These are phyloP conservation scores for Hypomontagnella monticulosa DNA, from an alignment of 495 filamentous ascomycete species.

Conservation along the genomic window DNA sequence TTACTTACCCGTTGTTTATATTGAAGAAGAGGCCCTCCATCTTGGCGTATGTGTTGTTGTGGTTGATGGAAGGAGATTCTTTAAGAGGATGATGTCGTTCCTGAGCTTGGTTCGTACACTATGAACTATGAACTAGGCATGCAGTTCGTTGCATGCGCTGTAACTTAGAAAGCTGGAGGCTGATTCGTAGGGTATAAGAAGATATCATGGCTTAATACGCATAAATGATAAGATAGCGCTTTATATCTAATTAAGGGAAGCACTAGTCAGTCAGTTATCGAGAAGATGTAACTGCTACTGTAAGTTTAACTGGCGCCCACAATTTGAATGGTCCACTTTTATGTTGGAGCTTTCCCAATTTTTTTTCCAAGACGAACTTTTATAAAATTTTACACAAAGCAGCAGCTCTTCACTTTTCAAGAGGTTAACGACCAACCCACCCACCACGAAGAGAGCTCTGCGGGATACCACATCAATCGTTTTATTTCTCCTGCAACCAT, in stretches of 20 bases:
- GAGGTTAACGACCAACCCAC: constrained; percentile 16
- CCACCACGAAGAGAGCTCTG: constrained; percentile 41
- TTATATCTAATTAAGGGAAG: not conserved
- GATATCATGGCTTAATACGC: constrained; percentile 5
- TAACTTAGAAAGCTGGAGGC: constrained; percentile 30
- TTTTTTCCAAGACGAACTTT: constrained; percentile 24
- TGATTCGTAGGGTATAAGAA: constrained; percentile 15
- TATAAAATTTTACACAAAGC: constrained; percentile 39
- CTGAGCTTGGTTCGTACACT: constrained; percentile 2
- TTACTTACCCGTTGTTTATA: constrained; percentile 89
- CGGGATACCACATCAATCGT: constrained; percentile 29
- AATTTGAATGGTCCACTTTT: constrained; percentile 20
- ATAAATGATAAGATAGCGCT: too few species aligned
- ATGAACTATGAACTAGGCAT: not conserved
- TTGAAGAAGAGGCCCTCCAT: constrained; percentile 99
- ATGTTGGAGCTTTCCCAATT: constrained; percentile 37
- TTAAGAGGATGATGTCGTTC: constrained; percentile 34
- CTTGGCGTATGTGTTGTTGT: constrained; percentile 45
- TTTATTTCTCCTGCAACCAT: constrained; percentile 54
- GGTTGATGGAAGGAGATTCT: constrained; percentile 43
- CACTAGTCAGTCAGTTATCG: not conserved
- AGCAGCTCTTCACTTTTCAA: constrained; percentile 19
- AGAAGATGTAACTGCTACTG: not conserved
- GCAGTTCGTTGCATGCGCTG: constrained; percentile 16
- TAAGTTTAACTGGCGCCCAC: constrained; percentile 33